Conservation (phyloP, 805 yeast species). For the Pichia heedii region DNA sequence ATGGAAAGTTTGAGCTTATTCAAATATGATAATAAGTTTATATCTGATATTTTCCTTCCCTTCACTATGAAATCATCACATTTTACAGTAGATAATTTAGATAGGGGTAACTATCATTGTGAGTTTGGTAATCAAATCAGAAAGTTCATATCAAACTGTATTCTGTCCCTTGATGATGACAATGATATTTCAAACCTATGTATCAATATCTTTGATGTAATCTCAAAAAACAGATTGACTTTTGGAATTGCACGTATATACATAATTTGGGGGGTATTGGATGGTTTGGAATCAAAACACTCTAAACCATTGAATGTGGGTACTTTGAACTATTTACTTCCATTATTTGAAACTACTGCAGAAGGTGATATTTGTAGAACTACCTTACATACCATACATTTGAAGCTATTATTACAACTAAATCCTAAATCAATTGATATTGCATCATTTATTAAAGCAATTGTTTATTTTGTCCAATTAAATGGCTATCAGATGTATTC, state of each 20-base stretch:
- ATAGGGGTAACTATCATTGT: conserved; percentile 33
- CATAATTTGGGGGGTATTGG: conserved; percentile 44
- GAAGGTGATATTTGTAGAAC: conserved; percentile 40
- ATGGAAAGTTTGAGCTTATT: conserved; percentile 37
- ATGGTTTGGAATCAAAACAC: conserved; percentile 34
- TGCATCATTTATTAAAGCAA: conserved; percentile 25
- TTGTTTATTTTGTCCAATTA: conserved; percentile 31
- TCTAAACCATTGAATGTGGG: conserved; percentile 13
- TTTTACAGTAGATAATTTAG: conserved; percentile 35
- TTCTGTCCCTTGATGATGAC: conserved; percentile 21
- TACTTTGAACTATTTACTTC: conserved; percentile 25
- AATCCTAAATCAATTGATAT: conserved; percentile 23
- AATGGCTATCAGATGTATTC: conserved; percentile 27
- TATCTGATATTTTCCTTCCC: conserved; percentile 42
- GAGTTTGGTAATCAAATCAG: conserved; percentile 47
- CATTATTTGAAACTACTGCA: conserved; percentile 26
- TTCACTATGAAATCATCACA: conserved; percentile 56
- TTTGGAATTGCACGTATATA: conserved; percentile 69
- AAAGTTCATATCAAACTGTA: conserved; percentile 34
- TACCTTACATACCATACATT: conserved; percentile 41
- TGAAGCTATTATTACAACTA: conserved; percentile 36
- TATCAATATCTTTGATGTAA: conserved; percentile 33
- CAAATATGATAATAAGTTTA: conserved; percentile 32
- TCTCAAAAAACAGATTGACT: conserved; percentile 39
- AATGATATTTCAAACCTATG: conserved; percentile 12